Base-by-base conservation (phyloP, 2,329 filamentous ascomycete species). In the Trematosphaeria pertusa region DNA sequence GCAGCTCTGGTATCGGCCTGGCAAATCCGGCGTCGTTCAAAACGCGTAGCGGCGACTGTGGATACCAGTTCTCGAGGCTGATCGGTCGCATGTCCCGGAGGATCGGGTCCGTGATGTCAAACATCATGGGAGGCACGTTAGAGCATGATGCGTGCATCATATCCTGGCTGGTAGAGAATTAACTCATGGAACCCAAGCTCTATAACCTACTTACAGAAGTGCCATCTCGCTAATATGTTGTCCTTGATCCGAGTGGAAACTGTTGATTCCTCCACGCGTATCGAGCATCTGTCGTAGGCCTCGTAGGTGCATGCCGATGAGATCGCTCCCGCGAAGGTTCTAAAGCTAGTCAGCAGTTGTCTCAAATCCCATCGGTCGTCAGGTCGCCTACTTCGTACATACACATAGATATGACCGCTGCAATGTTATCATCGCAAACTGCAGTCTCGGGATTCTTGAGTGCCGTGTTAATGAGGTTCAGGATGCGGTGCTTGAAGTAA, bases 331-430 rank as follows among this genome's bases (percentile, higher is more conserved):
- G n/a, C 46, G 52, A 11, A 56, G 24, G 21, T 58, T 58, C 55
- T 58, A 28, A 2, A 2, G 7, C 12, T 7, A 10, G 18, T 48
- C 24, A 51, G 37, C 7, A 11, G 1, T 20, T 19, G n/a, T 22
- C 19, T 20, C 11, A 22, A n/a, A 11, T n/a, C 24, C 5, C 7
- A 10, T 12, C 5, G n/a, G 15, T 15, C 18, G 21, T 20, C 19
- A 32, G 5, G 8, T 28, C 24, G 24, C 43, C 34, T 48, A 58
- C 56, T 38, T 59, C 56, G 24, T 56, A 59, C 50, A 59, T 59
- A 24, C 46, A 49, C 34, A 56, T 39, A 5, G 41, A 46, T 18
- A 52, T 43, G 6, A 56, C 48, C 3, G 53, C 39, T 2, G 44
- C 38, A 20, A 59, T 49, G 11, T 42, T 54, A n/a, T 56, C 50